These are phyloP conservation scores for Tulasnella sp. DNA, from an alignment of 768 basidiomycete genomes.

Conservation along the genomic window DNA sequence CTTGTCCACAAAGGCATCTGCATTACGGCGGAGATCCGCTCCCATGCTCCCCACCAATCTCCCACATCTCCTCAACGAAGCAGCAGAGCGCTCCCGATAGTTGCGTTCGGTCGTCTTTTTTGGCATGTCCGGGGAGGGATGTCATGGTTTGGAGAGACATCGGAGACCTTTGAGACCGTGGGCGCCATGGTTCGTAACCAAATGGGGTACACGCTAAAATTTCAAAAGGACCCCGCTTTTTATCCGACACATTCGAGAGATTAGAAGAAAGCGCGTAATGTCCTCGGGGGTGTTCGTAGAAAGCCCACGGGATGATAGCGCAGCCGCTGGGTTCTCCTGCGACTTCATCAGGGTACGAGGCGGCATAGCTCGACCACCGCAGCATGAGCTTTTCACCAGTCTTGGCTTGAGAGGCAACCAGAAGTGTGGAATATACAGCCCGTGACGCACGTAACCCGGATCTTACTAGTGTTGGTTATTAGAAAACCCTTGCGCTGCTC, in stretches of 20 bases:
- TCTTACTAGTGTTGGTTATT: background rate
- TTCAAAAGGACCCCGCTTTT: background rate
- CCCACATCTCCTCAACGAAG: background rate
- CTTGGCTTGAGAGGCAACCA: background rate
- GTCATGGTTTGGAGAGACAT: background rate
- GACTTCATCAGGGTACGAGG: background rate
- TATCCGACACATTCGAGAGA: background rate
- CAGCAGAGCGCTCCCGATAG: background rate
- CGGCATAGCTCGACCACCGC: background rate
- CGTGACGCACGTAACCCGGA: background rate
- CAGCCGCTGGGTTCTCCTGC: background rate
- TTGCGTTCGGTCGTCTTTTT: background rate
- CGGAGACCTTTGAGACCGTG: constrained; percentile 1
- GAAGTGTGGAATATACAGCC: background rate
- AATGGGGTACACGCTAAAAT: background rate
- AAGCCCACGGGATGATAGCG: background rate
- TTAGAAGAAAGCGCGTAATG: background rate
- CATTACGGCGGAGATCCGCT: background rate
- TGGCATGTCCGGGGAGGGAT: background rate
- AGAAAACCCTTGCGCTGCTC: background rate
- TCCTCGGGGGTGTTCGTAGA: background rate
- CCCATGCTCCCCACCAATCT: background rate
- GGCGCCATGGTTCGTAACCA: background rate
- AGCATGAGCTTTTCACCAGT: background rate
- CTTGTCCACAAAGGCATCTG: background rate